These are phyloP conservation scores for Ambrosia artemisiifolia DNA, from an alignment of 129 eudicot species.

Conservation along the genomic window DNA sequence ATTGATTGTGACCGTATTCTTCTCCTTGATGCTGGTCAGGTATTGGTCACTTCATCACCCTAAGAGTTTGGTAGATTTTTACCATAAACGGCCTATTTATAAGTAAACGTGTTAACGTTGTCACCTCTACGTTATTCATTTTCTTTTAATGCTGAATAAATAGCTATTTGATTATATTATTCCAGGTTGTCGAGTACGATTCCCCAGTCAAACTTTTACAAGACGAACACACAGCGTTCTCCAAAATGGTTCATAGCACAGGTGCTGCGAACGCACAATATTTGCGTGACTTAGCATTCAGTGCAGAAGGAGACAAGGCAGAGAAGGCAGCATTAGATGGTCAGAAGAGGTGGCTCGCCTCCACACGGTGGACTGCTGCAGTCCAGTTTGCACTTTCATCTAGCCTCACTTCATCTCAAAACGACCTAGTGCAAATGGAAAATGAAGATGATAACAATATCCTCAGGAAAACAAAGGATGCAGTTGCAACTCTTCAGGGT, in stretches of 20 bases:
- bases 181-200: slow-evolving; percentile 79
- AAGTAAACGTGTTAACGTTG: background rate
- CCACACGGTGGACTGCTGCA: slow-evolving; percentile 85
- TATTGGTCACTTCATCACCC: slow-evolving; percentile 26
- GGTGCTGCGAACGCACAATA: slow-evolving; percentile 92
- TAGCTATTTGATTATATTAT: background rate
- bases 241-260: slow-evolving; percentile 94
- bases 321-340: slow-evolving; percentile 45
- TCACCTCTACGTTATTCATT: background rate
- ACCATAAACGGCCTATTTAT: background rate
- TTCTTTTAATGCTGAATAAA: background rate
- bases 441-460: slow-evolving; percentile 43
- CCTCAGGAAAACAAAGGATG: slow-evolving; percentile 72
- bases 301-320: slow-evolving; percentile 37
- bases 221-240: slow-evolving; percentile 60
- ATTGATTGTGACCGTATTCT: slow-evolving; percentile 87
- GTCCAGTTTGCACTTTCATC: slow-evolving; percentile 73
- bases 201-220: slow-evolving; percentile 62
- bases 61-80: background rate
- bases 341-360: slow-evolving; percentile 61
- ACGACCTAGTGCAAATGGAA: slow-evolving; percentile 57
- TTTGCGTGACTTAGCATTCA: slow-evolving; percentile 59
- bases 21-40: slow-evolving; percentile 92
- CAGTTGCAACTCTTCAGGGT: slow-evolving; percentile 66
- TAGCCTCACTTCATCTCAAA: slow-evolving; percentile 60